These are phyloP conservation scores for Pichia sp. DNA, from an alignment of 1,139 yeast genomes.

Conservation along the genomic window DNA sequence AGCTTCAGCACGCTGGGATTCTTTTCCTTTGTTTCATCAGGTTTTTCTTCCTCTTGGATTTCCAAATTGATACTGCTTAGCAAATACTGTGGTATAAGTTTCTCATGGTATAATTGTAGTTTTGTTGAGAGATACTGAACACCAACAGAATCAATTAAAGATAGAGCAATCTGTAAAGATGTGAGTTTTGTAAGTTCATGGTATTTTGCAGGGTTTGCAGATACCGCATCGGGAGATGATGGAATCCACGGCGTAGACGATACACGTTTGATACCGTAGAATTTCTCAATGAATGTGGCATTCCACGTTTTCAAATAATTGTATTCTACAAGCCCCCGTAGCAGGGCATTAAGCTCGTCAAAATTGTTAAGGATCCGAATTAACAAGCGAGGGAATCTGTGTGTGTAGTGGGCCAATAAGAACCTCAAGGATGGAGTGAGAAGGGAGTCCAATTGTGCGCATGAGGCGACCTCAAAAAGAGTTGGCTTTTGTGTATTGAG, in stretches of 20 bases:
- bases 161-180: constrained; percentile 49
- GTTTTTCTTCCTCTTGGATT: not conserved
- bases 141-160: constrained; percentile 62
- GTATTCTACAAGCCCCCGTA: constrained; percentile 71
- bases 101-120: constrained; percentile 61
- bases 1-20: not conserved
- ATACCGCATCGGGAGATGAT: not conserved
- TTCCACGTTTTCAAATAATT: constrained; percentile 71
- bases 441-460: constrained; percentile 71
- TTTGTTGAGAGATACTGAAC: constrained; percentile 69
- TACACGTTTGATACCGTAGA: constrained; percentile 80
- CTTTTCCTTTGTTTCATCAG: not conserved
- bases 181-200: constrained; percentile 57
- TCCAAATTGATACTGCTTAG: constrained; percentile 35
- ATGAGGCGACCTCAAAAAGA: constrained; percentile 75
- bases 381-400: constrained; percentile 67
- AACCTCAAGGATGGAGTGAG: constrained; percentile 81
- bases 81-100: constrained; percentile 55
- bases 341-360: constrained; percentile 66
- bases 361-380: constrained; percentile 61
- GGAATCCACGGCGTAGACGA: constrained; percentile 29
- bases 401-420: constrained; percentile 77
- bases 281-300: constrained; percentile 85
- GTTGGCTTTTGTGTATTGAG: constrained; percentile 77
- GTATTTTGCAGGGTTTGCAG: constrained; percentile 21